Evolutionary conservation across 441 rosid genomes (phyloP).

Genomic region (Pelargonium citronellum): DNA sequence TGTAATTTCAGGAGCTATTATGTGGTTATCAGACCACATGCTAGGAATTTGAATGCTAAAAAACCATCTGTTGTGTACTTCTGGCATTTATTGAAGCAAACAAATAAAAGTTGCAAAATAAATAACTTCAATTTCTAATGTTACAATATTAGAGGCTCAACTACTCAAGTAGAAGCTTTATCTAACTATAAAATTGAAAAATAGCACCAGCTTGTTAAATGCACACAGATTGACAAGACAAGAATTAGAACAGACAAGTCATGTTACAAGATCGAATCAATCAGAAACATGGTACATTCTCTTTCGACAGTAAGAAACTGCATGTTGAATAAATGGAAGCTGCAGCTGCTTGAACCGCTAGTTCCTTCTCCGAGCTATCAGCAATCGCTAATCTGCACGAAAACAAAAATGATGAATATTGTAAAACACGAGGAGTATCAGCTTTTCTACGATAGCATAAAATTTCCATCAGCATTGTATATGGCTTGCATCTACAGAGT

Average conservation of each 20-base stretch:
- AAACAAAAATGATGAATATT: slow-evolving; percentile 2
- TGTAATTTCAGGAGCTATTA: too few relatives aligned
- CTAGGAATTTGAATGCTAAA: too few relatives aligned
- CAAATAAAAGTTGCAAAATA: too few relatives aligned
- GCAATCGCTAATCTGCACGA: slow-evolving; percentile 43
- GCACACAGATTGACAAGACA: not conserved
- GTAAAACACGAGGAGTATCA: not conserved
- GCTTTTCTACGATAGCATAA: not conserved
- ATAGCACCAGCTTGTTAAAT: not conserved
- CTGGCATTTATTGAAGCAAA: too few relatives aligned
- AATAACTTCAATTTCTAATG: too few relatives aligned
- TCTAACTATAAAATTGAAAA: not conserved
- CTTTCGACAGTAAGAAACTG: slow-evolving; percentile 57
- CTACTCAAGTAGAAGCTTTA: too few relatives aligned
- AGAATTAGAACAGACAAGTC: not conserved
- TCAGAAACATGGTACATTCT: slow-evolving; percentile 57
- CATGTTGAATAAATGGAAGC: slow-evolving; percentile 92
- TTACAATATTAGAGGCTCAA: too few relatives aligned
- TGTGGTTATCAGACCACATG: too few relatives aligned
- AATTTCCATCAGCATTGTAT: too few relatives aligned
- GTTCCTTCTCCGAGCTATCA: slow-evolving; percentile 41
- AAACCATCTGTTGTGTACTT: too few relatives aligned
- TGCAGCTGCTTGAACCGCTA: slow-evolving; percentile 85
- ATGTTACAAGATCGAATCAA: slow-evolving; percentile 10
- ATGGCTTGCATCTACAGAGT: too few relatives aligned